Evolutionary conservation across 805 yeast species (phyloP).

Genomic region (Sporopachydermia lactativora): DNA sequence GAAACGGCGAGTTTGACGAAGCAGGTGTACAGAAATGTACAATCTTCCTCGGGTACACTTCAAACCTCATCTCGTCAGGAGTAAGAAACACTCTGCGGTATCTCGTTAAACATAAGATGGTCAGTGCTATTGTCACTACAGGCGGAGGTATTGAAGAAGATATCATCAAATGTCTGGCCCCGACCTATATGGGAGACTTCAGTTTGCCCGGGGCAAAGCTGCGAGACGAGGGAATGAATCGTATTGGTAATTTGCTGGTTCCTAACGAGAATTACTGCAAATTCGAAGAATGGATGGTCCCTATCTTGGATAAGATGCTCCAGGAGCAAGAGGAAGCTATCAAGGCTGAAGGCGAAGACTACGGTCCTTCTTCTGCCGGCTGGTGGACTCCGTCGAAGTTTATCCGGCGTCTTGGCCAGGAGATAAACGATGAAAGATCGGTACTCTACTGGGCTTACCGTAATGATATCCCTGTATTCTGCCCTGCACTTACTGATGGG

Average conservation of each 20-base stretch:
- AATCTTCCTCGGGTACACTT: slow-evolving; percentile 90
- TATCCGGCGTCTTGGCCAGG: slow-evolving; percentile 88
- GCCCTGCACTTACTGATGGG: slow-evolving; percentile 97
- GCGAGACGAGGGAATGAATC: slow-evolving; percentile 92
- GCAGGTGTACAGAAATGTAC: slow-evolving; percentile 74
- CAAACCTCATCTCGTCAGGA: slow-evolving; percentile 91
- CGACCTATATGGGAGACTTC: slow-evolving; percentile 91
- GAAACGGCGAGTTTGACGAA: slow-evolving; percentile 39
- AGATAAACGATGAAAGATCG: slow-evolving; percentile 84
- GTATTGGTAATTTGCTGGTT: slow-evolving; percentile 92
- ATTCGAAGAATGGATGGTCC: slow-evolving; percentile 98
- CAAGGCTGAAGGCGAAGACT: slow-evolving; percentile 26
- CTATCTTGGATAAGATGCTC: slow-evolving; percentile 73
- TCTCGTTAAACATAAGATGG: slow-evolving; percentile 87
- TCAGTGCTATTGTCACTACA: slow-evolving; percentile 88
- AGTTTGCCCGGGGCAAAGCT: slow-evolving; percentile 63
- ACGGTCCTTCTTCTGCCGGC: slow-evolving; percentile 47
- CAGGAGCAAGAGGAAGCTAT: slow-evolving; percentile 75
- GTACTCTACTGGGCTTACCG: slow-evolving; percentile 98
- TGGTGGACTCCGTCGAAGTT: slow-evolving; percentile 92
- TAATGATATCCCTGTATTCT: slow-evolving; percentile 89
- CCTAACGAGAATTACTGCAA: slow-evolving; percentile 97
- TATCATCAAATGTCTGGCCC: slow-evolving; percentile 89
- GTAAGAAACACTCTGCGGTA: slow-evolving; percentile 80
- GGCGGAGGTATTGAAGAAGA: slow-evolving; percentile 99